Percentiles rank a stretch among this genome's conserved stretches.
Conservation (phyloP, 2,329 filamentous ascomycete species). For the Claviceps capensis region DNA sequence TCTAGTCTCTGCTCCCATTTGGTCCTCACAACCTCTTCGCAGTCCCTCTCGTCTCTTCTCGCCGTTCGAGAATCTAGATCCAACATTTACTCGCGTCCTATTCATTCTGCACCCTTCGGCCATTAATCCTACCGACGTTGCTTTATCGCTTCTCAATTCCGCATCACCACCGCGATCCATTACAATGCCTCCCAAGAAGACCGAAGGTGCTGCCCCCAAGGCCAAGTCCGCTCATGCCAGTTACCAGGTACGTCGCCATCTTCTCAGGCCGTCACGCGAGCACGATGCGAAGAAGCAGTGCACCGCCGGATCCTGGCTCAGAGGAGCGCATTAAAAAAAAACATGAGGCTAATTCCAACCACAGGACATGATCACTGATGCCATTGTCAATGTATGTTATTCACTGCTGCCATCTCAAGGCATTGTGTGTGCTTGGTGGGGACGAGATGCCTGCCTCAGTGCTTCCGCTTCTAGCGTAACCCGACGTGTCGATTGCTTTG, state of each 20-base stretch:
- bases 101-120: conserved; percentile 3
- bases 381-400: conserved; percentile 41
- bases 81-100: conserved; percentile 12
- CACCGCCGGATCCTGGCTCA: too few species aligned
- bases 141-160: conserved; percentile 8
- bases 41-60: conserved; percentile 10
- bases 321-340: too few species aligned
- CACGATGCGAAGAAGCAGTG: too few species aligned
- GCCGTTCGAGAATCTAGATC: conserved; percentile 8
- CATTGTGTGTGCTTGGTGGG: conserved; percentile 13
- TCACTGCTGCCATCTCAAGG: conserved; percentile 21
- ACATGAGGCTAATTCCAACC: conserved; percentile 12
- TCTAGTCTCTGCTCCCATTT: conserved; percentile 18
- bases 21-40: conserved; percentile 11
- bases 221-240: conserved; percentile 41
- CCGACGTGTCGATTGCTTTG: neutral
- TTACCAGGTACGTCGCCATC: conserved; percentile 39
- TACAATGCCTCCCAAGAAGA: conserved; percentile 49
- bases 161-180: conserved; percentile 12
- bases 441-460: neutral
- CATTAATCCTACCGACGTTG: neutral
- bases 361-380: conserved; percentile 51
- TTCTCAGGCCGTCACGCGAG: neutral
- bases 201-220: conserved; percentile 27
- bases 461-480: neutral